Evolutionary conservation across 202 grass and related monocot genomes (phyloP).

Genomic region (Dendrocalamus latiflorus): DNA sequence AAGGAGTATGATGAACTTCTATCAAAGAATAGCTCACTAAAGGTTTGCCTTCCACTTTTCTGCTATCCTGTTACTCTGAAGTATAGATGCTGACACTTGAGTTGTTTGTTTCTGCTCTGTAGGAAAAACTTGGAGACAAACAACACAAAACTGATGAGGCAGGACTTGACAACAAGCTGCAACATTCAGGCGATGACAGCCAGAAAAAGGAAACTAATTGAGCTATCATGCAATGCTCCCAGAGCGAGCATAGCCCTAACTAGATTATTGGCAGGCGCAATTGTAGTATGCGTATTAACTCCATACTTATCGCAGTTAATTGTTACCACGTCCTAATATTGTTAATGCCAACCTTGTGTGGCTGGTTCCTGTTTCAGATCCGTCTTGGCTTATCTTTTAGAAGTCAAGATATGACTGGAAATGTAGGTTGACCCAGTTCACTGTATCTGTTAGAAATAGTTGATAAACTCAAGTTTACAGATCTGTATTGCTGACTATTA

Average conservation of each 20-base stretch:
- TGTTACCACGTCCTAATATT: slow-evolving; percentile 43
- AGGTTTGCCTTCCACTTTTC: not conserved
- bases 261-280: slow-evolving; percentile 49
- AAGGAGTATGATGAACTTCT: slow-evolving; percentile 82
- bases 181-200: slow-evolving; percentile 38
- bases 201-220: slow-evolving; percentile 61
- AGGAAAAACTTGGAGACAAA: slow-evolving; percentile 72
- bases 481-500: slow-evolving; percentile 35
- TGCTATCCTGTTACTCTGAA: slow-evolving; percentile 1
- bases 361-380: slow-evolving; percentile 58
- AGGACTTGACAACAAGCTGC: slow-evolving; percentile 51
- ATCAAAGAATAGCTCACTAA: slow-evolving; percentile 72
- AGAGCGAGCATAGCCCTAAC: slow-evolving; percentile 50
- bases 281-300: slow-evolving; percentile 65
- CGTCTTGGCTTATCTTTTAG: slow-evolving; percentile 93
- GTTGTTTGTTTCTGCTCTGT: slow-evolving; percentile 18
- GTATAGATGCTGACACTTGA: not conserved
- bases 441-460: slow-evolving; percentile 57
- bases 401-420: slow-evolving; percentile 51
- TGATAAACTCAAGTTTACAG: slow-evolving; percentile 39
- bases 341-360: slow-evolving; percentile 51
- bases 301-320: slow-evolving; percentile 56
- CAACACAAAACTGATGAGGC: slow-evolving; percentile 56
- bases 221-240: slow-evolving; percentile 40
- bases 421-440: slow-evolving; percentile 59